Percentiles rank a stretch among this genome's conserved stretches.
These are phyloP conservation scores for Apiospora arundinis DNA, from an alignment of 2,329 filamentous ascomycete species.

Conservation along the genomic window DNA sequence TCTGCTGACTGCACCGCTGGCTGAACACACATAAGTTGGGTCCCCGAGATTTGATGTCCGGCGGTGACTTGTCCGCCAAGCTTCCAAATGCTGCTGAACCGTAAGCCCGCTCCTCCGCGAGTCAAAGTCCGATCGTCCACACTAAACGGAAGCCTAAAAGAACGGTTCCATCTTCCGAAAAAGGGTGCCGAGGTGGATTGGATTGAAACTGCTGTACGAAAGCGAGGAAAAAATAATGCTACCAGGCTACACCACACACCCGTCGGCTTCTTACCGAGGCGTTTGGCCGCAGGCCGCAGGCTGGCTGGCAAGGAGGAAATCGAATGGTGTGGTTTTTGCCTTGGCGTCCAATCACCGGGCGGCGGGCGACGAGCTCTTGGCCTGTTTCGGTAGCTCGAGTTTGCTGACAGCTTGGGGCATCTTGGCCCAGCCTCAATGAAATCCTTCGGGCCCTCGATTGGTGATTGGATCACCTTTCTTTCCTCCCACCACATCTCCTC, in stretches of 20 bases:
- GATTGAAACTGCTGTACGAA: background rate
- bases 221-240: background rate
- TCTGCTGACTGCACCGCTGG: background rate
- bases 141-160: background rate
- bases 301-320: background rate
- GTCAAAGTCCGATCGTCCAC: background rate
- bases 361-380: background rate
- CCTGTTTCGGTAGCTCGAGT: background rate
- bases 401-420: background rate
- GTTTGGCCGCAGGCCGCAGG: background rate
- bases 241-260: no score
- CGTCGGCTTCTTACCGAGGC: background rate
- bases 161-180: background rate
- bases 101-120: background rate
- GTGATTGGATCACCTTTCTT: background rate
- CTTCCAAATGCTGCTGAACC: background rate
- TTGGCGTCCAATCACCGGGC: conserved; percentile 9
- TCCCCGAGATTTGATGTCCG: background rate
- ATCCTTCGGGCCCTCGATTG: background rate
- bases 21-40: background rate
- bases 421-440: background rate
- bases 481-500: no score
- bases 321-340: background rate
- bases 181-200: no score
- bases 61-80: background rate